Percentiles rank a stretch among this genome's conserved stretches.
Evolutionary conservation across 2,329 filamentous ascomycete species (phyloP).

Genomic region (Ascosphaera aggregata): DNA sequence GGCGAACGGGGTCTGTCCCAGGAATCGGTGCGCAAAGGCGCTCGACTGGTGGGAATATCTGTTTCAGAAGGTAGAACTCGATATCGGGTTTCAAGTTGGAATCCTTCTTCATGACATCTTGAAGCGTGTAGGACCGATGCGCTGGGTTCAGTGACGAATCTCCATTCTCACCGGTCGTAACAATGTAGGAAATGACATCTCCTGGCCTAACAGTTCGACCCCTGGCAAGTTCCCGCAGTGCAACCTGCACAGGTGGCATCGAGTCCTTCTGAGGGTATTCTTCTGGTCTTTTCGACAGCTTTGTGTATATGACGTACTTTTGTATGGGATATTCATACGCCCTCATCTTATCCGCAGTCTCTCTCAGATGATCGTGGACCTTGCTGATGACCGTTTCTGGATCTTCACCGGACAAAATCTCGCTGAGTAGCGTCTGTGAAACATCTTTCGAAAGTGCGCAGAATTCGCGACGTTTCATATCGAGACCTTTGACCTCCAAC

Average conservation of each 20-base stretch:
- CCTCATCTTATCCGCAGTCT: conserved; percentile 70
- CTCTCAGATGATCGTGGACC: conserved; percentile 79
- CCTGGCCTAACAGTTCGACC: conserved; percentile 79
- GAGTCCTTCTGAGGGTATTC: conserved; percentile 87
- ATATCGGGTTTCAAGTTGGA: conserved; percentile 62
- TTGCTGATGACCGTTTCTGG: conserved; percentile 67
- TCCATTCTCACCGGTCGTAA: conserved; percentile 44
- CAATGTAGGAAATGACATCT: conserved; percentile 90
- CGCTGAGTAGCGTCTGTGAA: conserved; percentile 71
- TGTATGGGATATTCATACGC: conserved; percentile 47
- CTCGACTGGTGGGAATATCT: conserved; percentile 94
- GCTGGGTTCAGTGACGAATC: conserved; percentile 40
- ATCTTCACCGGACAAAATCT: conserved; percentile 85
- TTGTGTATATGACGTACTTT: conserved; percentile 96
- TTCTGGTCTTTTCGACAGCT: conserved; percentile 79
- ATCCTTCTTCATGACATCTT: conserved; percentile 60
- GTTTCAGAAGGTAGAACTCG: conserved; percentile 97
- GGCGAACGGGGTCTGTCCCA: conserved; percentile 69
- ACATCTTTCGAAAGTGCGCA: conserved; percentile 90
- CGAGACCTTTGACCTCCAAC: conserved; percentile 92
- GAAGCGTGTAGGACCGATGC: conserved; percentile 70
- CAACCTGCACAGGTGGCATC: conserved; percentile 96
- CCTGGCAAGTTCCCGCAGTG: conserved; percentile 61
- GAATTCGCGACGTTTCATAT: conserved; percentile 96
- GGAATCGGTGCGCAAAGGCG: conserved; percentile 89